A percentile compares a stretch with the other conserved stretches of the same genome.
Conservation (phyloP, 169 alveolate species). For the Plasmodium knowlesi region DNA sequence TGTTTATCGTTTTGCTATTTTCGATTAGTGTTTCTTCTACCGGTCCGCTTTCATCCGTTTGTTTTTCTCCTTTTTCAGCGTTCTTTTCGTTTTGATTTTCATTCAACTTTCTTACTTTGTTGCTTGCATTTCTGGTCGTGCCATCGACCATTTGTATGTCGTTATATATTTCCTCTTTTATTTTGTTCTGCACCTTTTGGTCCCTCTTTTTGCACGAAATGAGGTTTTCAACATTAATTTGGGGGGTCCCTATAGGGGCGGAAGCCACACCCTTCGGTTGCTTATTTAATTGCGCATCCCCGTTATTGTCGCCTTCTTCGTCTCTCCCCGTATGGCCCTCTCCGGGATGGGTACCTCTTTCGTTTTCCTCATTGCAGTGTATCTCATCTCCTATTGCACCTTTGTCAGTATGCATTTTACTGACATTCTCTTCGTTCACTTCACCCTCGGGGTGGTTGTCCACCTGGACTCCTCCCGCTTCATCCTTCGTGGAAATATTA, state of each 20-base stretch:
- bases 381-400: not conserved
- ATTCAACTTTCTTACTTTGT: constrained; percentile 16
- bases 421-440: not conserved
- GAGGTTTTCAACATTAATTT: constrained; percentile 43
- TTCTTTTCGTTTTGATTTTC: not conserved
- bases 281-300: not conserved
- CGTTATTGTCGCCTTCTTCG: not conserved
- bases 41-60: not conserved
- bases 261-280: not conserved
- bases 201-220: constrained; percentile 23
- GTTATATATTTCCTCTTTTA: constrained; percentile 51
- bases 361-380: not conserved
- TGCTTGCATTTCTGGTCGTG: constrained; percentile 5
- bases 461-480: not conserved
- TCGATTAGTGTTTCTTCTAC: constrained; percentile 59
- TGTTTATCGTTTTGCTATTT: constrained; percentile 68
- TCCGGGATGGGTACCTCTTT: not conserved
- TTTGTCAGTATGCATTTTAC: not conserved
- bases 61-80: not conserved
- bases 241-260: not conserved
- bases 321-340: not conserved
- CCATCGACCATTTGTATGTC: constrained; percentile 18
- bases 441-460: not conserved
- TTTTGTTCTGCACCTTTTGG: constrained; percentile 20
- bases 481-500: constrained; percentile 22